Conservation (phyloP, 192 early-diverging fungal genomes). For the Rhizophagus clarus region DNA sequence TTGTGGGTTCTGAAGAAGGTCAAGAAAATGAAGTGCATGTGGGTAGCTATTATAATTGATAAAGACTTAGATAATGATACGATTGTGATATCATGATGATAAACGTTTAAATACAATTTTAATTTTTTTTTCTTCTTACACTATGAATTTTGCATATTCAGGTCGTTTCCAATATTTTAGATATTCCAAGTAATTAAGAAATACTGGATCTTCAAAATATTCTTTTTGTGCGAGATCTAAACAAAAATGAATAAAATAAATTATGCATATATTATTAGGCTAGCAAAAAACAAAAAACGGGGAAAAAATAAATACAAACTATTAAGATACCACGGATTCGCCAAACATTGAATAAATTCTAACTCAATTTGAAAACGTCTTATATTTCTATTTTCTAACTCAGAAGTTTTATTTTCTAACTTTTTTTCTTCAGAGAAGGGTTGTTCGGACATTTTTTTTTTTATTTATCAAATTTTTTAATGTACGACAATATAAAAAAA, state of each 20-base stretch:
- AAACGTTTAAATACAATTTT: background rate
- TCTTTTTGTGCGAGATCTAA: constrained; percentile 84
- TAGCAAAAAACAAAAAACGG: background rate
- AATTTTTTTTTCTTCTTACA: constrained; percentile 53
- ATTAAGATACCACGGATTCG: constrained; percentile 94
- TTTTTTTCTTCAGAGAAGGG: background rate
- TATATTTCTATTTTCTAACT: background rate
- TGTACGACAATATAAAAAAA: no score
- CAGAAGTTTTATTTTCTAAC: background rate
- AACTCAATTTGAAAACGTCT: constrained; percentile 85
- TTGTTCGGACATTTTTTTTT: background rate
- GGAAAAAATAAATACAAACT: constrained; percentile 43
- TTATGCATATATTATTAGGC: background rate
- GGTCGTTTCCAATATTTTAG: constrained; percentile 88
- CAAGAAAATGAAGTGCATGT: constrained; percentile 82
- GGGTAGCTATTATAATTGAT: constrained; percentile 68
- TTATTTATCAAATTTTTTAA: background rate
- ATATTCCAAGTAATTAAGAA: constrained; percentile 90
- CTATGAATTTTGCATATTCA: constrained; percentile 88
- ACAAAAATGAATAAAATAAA: background rate
- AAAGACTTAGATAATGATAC: background rate
- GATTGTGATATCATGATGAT: background rate
- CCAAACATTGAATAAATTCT: constrained; percentile 93
- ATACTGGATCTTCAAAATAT: constrained; percentile 82
- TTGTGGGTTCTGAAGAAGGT: constrained; percentile 76